Conservation (phyloP, 495 filamentous ascomycete genomes). For the Massariosphaeria phaeospora region DNA sequence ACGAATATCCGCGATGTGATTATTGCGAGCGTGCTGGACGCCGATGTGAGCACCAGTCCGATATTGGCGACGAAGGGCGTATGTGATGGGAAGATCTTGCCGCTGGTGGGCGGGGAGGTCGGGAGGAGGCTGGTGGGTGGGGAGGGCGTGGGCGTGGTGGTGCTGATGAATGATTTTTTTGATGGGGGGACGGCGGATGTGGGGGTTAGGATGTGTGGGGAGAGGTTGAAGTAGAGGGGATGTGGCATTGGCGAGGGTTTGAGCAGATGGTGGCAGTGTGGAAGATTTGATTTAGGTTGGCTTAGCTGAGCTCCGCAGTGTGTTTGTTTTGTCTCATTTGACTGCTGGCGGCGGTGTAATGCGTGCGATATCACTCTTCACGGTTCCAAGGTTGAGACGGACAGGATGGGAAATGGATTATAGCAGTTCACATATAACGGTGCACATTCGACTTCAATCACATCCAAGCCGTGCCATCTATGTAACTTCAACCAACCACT, state of each 20-base stretch:
- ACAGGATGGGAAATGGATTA: too few species aligned
- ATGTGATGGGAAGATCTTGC: constrained; percentile 50
- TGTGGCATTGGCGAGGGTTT: too few species aligned
- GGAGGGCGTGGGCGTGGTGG: constrained; percentile 40
- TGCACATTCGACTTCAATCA: too few species aligned
- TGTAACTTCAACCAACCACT: constrained; percentile 48
- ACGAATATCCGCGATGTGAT: constrained; percentile 49
- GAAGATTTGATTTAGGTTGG: too few species aligned
- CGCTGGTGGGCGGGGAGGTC: constrained; percentile 46
- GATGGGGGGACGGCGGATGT: constrained; percentile 52
- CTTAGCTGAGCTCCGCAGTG: too few species aligned
- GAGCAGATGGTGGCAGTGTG: too few species aligned
- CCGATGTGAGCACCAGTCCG: constrained; percentile 44
- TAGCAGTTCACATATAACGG: too few species aligned
- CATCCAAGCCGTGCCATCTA: too few species aligned
- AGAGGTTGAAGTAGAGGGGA: constrained; percentile 35
- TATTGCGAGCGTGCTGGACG: constrained; percentile 44
- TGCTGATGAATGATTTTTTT: constrained; percentile 54
- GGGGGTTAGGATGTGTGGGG: constrained; percentile 43
- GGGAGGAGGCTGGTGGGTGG: constrained; percentile 39
- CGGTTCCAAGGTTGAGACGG: too few species aligned
- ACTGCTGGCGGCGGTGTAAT: too few species aligned
- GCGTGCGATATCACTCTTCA: too few species aligned
- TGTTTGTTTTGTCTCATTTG: too few species aligned
- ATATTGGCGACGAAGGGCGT: constrained; percentile 49